Percentiles rank a stretch among this genome's conserved stretches.
phyloP scores from a whole-genome alignment of 1,284 basidiomycete species.

The Moesziomyces parantarcticus region DNA sequence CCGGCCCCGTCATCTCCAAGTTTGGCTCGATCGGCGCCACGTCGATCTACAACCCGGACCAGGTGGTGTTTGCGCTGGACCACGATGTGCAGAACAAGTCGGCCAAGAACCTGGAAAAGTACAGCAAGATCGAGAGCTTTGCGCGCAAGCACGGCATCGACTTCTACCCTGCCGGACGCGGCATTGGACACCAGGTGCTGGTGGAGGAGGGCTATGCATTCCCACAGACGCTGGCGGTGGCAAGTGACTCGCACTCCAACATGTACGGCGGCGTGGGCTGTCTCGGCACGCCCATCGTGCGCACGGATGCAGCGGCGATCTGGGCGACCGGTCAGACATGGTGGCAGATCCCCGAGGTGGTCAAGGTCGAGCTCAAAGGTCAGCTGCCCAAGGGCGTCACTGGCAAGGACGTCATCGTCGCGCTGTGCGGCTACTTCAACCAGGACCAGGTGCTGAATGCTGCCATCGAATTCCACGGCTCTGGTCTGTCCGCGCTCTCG shows the following conservation, averaged over 20 bases:
- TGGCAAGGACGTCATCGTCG: constrained; percentile 98
- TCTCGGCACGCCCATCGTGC: constrained; percentile 88
- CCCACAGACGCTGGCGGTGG: constrained; percentile 72
- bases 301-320: constrained; percentile 87
- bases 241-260: constrained; percentile 96
- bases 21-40: constrained; percentile 96
- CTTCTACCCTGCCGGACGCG: constrained; percentile 96
- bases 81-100: constrained; percentile 99
- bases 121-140: constrained; percentile 90
- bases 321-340: constrained; percentile 99
- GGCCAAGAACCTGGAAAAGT: constrained; percentile 92
- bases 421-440: constrained; percentile 95
- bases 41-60: constrained; percentile 81
- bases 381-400: constrained; percentile 87
- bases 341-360: constrained; percentile 98
- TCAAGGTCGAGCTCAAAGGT: constrained; percentile 92
- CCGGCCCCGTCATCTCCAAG: constrained; percentile 89
- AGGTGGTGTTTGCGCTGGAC: constrained; percentile 95
- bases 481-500: constrained; percentile 81
- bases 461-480: constrained; percentile 98
- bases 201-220: constrained; percentile 67
- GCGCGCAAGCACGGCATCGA: constrained; percentile 87
- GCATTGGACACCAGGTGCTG: constrained; percentile 78
- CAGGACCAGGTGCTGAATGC: constrained; percentile 96
- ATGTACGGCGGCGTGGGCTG: constrained; percentile 99